Evolutionary conservation across 345 rosid genomes (phyloP), one percentile per base, ranked within the genome.

Genomic region (Murraya koenigii): DNA sequence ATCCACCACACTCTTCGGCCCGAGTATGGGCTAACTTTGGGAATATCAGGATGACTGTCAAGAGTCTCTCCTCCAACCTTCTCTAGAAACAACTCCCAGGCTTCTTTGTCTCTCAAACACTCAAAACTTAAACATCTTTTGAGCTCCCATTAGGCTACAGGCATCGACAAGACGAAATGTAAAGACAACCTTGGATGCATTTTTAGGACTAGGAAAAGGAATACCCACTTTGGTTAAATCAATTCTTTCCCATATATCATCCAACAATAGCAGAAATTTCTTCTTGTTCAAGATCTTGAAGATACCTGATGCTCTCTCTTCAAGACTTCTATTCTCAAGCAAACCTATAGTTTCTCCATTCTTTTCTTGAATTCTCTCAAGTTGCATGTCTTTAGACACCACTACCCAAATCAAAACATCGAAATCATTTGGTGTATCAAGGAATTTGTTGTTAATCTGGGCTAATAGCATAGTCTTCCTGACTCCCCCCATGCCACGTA

Each of bases 91-190:
- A 23, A 23, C 23, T 25, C 8, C 30, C 62, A 25, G 15, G 65
- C 56, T 77, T 75, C 39, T 75, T 60, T 5, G 5, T 39, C 5
- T 22, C 78, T 5, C 39, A 85, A 71, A 52, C 82, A 33, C 5
- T 67, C 30, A 8, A 8, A 83, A 80, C 64, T 44, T n/a, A 6
- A 83, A 60, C 15, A 20, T 79, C 56, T 81, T 79, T 6, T 77
- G 63, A 38, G 85, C 82, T 22, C 28, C 72, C 88, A 86, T 81
- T 8, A 6, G 19, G 4, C 72, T 26, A 35, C 88, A 86, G 4
- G 83, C 79, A 28, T 69, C 63, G 58, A 75, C 68, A 0, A 41
- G 68, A 3, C 85, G 71, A 79, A 83, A 79, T 1, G 86, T 71
- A 58, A 86, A 80, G 15, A 83, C 35, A 13, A 82, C 8, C 55